Base-by-base conservation (phyloP, 179 eudicot species). In the Sideroxylon spinosum region DNA sequence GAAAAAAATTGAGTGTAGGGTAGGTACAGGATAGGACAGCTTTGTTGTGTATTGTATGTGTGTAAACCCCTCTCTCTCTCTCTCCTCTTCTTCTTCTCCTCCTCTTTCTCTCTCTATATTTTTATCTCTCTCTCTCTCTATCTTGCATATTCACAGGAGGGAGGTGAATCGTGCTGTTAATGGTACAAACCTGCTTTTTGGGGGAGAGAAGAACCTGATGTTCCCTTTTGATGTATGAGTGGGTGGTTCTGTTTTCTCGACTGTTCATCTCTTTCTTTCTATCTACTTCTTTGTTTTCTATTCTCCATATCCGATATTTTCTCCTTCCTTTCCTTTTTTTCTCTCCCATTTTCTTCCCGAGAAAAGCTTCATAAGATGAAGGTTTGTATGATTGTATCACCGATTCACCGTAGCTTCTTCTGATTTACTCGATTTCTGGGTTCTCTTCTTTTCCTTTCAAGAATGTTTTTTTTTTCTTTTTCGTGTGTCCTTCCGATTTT, bases 21-120 rank as follows among this genome's bases (percentile, higher is more conserved):
- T 81, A 82, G 84, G 84, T 83, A 79, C 62, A 73, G 78, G 84
- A 79, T 79, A 79, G 82, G 87, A 82, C 87, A 85, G 87, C 84
- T 84, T 78, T 71, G 77, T 84, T 73, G 72, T 68, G 81, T 26
- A 74, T 50, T 68, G 70, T 20, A 6, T 53, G 59, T 59, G 4
- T 1, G 7, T 1, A 14, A 6, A 14, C 37, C 17, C 10, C 8
- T 3, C 37, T 71, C 46, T 56, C 26, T 59, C 16, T 75, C 60
- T 75, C 26, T 68, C 50, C 7, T 8, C 56, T n/a, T 76, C 52
- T 79, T 14, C 53, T 46, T 55, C 23, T 53, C 7, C 6, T 7
- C 19, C 12, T 60, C 19, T 60, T 2, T 60, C 50, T 28, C 9
- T 60, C 64, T 60, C 19, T 60, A 6, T 60, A 26, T 28, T 53